A percentile compares a stretch with the other conserved stretches of the same genome.
Evolutionary conservation across 164 flowering plant genomes (phyloP).

Genomic region (Sedum album): DNA sequence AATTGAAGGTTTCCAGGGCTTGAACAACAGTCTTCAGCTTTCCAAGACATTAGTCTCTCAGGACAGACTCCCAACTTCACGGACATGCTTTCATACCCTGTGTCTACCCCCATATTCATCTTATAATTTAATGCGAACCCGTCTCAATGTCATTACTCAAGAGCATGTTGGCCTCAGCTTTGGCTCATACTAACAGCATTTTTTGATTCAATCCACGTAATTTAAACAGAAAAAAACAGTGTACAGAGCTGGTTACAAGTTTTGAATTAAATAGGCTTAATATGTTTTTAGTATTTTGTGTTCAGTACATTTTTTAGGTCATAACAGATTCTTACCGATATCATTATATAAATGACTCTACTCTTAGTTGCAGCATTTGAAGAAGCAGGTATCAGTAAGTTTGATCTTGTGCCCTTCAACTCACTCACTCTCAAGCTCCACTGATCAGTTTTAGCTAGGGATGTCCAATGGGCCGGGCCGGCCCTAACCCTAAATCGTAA

Average conservation of each 20-base stretch:
- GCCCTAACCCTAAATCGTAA: too few relatives aligned
- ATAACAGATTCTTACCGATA: too few relatives aligned
- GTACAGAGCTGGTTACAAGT: neutral
- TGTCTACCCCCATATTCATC: constrained; percentile 51
- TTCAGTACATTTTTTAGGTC: too few relatives aligned
- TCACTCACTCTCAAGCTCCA: too few relatives aligned
- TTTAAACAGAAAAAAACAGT: neutral
- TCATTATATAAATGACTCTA: neutral
- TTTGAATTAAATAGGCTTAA: neutral
- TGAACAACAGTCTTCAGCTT: constrained; percentile 56
- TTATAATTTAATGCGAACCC: constrained; percentile 28
- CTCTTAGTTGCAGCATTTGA: too few relatives aligned
- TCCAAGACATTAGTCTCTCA: constrained; percentile 34
- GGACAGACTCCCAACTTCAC: constrained; percentile 59
- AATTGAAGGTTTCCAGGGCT: constrained; percentile 70
- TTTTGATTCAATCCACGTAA: neutral
- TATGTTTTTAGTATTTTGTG: too few relatives aligned
- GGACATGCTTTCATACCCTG: constrained; percentile 51
- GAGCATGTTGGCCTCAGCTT: constrained; percentile 69
- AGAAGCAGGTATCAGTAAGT: too few relatives aligned
- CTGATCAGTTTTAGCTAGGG: too few relatives aligned
- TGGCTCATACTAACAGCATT: constrained; percentile 29
- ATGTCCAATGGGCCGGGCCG: too few relatives aligned
- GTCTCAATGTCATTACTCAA: constrained; percentile 42
- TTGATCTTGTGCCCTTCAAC: too few relatives aligned